Evolutionary conservation across 805 yeast genomes (phyloP), one percentile per base, ranked within the genome.

Genomic region (Trichomonascus vanleenenianus): DNA sequence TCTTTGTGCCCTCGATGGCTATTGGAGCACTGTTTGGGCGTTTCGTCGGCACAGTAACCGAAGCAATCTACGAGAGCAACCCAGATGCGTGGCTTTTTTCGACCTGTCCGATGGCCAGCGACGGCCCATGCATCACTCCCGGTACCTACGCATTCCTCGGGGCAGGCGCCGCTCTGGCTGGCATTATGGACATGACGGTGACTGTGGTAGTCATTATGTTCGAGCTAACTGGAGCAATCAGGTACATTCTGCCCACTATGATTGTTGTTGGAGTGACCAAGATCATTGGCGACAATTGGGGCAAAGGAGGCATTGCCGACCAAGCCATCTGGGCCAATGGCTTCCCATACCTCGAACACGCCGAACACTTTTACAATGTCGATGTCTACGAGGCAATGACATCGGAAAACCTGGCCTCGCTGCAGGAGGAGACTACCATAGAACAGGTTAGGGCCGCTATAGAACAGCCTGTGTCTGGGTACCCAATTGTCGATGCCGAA

Each of bases 71-170:
- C 35, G 68, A 70, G 5, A 51, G 66, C 2, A 62, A 64, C 40
- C 73, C 75, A 2, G 56, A 63, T 31, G 51, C 65, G 5, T 16
- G 49, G 3, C 47, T 67, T 14, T 74, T 74, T 50, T 16, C 59
- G 3, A 58, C 63, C 2, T 74, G 78, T 36, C 60, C 69, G 30
- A 57, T 62, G 2, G 40, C 27, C n/a, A n/a, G 32, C 14, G 73
- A 70, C 34, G 69, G 67, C 19, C 52, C 63, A 1, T 86, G 95
- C 55, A 79, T 93, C 30, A 85, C 88, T 9, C 93, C 97, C 0
- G 98, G 97, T 0, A 84, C 96, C 0, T 93, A 91, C 63, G 96
- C 98, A 0, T 84, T 91, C 52, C 68, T 93, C 25, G 99, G 98
- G 2, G 97, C 99, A 0, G 97, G 91, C 0, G 95, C 97, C 2